A percentile compares a stretch with the other conserved stretches of the same genome.
Evolutionary conservation across 306 rosid genomes (phyloP).

Genomic region (Rosa multiflora): DNA sequence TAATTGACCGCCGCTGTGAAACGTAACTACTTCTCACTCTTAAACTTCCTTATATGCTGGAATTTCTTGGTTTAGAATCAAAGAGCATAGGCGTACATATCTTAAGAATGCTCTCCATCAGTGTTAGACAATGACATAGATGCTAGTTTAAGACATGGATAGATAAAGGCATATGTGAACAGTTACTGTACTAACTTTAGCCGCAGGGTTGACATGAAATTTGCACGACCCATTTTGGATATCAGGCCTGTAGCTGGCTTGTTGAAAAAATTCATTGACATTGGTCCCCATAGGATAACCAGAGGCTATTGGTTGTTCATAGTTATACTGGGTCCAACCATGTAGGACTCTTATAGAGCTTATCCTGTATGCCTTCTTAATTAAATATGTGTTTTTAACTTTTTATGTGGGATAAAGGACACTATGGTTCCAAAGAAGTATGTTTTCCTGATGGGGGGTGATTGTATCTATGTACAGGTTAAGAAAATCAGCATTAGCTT

Average conservation of each 20-base stretch:
- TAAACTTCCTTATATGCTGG: background rate
- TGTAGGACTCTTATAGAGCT: background rate
- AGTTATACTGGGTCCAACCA: background rate
- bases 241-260: constrained; percentile 8
- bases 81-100: background rate
- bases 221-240: background rate
- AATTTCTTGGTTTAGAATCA: background rate
- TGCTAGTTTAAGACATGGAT: background rate
- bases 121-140: background rate
- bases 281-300: background rate
- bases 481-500: constrained; percentile 69
- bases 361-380: constrained; percentile 3
- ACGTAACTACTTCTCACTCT: constrained; percentile 41
- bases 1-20: constrained; percentile 68
- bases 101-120: constrained; percentile 5
- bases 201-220: background rate
- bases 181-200: background rate
- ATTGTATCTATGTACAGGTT: constrained; percentile 45
- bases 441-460: constrained; percentile 24
- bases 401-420: constrained; percentile 10
- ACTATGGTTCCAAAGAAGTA: constrained; percentile 7
- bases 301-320: background rate
- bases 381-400: background rate
- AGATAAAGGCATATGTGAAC: background rate
- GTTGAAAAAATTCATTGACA: background rate